Conservation (phyloP, 306 rosid genomes). For the Quercus robur region DNA sequence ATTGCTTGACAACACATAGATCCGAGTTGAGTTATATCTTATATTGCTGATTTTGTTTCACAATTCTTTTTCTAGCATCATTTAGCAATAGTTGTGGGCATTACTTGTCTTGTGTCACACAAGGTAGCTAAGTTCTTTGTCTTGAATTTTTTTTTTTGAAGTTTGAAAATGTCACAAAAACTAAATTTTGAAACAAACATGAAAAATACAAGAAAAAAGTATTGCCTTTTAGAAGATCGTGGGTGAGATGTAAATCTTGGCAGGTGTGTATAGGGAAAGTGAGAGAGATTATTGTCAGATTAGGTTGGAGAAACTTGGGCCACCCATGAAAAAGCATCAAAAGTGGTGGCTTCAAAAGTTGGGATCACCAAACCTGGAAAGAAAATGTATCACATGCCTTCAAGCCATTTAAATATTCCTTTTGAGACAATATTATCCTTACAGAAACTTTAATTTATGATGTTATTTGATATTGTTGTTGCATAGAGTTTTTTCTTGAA, state of each 20-base stretch:
- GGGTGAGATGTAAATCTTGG: neutral
- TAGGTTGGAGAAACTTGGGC: neutral
- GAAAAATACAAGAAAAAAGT: neutral
- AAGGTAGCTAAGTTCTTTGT: neutral
- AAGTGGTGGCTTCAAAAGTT: neutral
- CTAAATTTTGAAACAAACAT: neutral
- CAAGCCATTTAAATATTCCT: neutral
- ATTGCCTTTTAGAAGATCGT: neutral
- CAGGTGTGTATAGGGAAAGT: neutral
- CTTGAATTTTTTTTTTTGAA: neutral
- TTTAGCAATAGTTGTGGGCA: no score
- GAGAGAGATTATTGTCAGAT: neutral
- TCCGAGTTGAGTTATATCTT: no score
- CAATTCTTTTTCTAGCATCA: no score
- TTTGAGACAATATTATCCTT: neutral
- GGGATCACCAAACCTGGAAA: no score
- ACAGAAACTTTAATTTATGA: neutral
- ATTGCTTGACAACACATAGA: no score
- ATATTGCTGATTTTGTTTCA: no score
- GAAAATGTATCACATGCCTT: no score
- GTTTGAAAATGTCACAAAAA: neutral
- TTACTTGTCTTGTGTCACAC: neutral
- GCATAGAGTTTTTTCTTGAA: neutral
- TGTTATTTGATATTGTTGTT: neutral
- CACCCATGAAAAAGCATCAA: neutral